These are phyloP conservation scores for Geotrichum citri-aurantii DNA, from an alignment of 1,139 yeast genomes.

Conservation along the genomic window DNA sequence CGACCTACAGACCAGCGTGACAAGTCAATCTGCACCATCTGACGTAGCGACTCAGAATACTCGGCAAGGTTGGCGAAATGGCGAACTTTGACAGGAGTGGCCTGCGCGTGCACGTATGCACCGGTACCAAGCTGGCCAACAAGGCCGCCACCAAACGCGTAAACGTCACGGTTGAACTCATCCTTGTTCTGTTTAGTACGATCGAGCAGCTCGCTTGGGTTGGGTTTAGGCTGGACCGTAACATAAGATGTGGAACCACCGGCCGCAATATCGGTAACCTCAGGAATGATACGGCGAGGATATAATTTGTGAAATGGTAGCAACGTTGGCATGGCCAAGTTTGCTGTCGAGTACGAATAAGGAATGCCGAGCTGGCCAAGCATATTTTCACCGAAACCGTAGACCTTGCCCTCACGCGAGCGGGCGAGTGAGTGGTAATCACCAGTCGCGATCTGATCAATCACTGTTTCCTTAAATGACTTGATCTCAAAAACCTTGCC, in stretches of 20 bases:
- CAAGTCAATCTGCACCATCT: constrained; percentile 44
- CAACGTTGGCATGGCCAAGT: constrained; percentile 61
- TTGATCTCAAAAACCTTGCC: constrained; percentile 37
- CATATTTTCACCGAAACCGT: constrained; percentile 80
- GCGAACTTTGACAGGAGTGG: constrained; percentile 58
- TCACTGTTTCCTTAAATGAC: constrained; percentile 32
- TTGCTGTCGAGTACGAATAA: constrained; percentile 58
- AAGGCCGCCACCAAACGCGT: constrained; percentile 75
- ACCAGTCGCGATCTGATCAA: constrained; percentile 66
- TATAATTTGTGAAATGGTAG: constrained; percentile 42
- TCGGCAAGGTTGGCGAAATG: constrained; percentile 40
- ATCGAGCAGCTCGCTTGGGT: constrained; percentile 17
- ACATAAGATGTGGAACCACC: constrained; percentile 61
- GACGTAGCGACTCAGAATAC: constrained; percentile 36
- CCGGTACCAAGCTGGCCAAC: constrained; percentile 87
- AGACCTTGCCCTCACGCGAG: constrained; percentile 57
- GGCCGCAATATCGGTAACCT: constrained; percentile 49
- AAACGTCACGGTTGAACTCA: constrained; percentile 24
- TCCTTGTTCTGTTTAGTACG: constrained; percentile 22
- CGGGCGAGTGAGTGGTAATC: constrained; percentile 62
- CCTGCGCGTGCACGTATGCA: constrained; percentile 65
- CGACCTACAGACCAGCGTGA: constrained; percentile 54
- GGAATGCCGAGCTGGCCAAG: constrained; percentile 80
- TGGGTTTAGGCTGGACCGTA: constrained; percentile 23
- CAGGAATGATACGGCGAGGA: constrained; percentile 28